A percentile compares a stretch with the other conserved stretches of the same genome.
Evolutionary conservation across 2,329 filamentous ascomycete species (phyloP).

Genomic region (Neonectria punicea): DNA sequence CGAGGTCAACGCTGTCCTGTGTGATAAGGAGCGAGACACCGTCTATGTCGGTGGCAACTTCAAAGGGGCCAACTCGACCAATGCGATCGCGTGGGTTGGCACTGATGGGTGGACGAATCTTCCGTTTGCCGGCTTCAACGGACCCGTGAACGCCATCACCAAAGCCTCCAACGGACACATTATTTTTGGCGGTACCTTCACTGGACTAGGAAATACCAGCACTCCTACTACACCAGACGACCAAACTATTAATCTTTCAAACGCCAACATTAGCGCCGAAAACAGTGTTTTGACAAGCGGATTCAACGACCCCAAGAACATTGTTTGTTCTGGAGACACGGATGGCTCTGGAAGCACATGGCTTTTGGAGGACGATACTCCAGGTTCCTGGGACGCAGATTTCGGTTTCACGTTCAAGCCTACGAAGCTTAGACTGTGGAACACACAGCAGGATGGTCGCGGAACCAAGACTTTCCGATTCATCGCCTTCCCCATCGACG

Average conservation of each 20-base stretch:
- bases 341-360: slow-evolving; percentile 82
- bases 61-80: slow-evolving; percentile 81
- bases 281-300: slow-evolving; percentile 70
- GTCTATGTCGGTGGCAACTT: slow-evolving; percentile 95
- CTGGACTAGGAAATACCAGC: slow-evolving; percentile 84
- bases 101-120: slow-evolving; percentile 79
- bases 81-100: slow-evolving; percentile 85
- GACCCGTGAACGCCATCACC: slow-evolving; percentile 85
- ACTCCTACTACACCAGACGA: slow-evolving; percentile 73
- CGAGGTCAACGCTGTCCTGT: slow-evolving; percentile 83
- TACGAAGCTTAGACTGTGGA: slow-evolving; percentile 87
- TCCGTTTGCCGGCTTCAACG: slow-evolving; percentile 94
- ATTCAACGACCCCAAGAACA: slow-evolving; percentile 80
- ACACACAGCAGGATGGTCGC: slow-evolving; percentile 84
- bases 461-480: slow-evolving; percentile 91
- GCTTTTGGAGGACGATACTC: slow-evolving; percentile 75
- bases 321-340: slow-evolving; percentile 78
- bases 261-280: slow-evolving; percentile 77
- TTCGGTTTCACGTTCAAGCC: slow-evolving; percentile 89
- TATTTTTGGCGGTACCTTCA: slow-evolving; percentile 91
- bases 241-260: slow-evolving; percentile 85
- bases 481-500: slow-evolving; percentile 84
- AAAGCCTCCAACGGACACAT: slow-evolving; percentile 85
- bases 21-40: slow-evolving; percentile 79
- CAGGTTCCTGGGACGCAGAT: slow-evolving; percentile 84